Percentiles rank a stretch among this genome's conserved stretches.
These are phyloP conservation scores for Rubroshorea leprosula DNA, from an alignment of 345 rosid genomes.

Conservation along the genomic window DNA sequence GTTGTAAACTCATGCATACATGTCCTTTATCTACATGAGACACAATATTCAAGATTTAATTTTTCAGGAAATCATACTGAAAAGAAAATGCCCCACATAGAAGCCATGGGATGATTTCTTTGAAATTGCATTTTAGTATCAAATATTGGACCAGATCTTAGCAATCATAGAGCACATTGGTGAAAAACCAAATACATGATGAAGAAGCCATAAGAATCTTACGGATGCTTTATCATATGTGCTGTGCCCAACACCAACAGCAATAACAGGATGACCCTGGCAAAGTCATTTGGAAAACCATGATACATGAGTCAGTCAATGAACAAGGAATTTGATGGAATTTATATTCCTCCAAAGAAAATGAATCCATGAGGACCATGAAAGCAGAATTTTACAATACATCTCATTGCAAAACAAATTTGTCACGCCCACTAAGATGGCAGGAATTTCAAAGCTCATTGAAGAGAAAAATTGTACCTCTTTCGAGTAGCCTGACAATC, in stretches of 20 bases:
- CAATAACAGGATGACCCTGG: constrained; percentile 94
- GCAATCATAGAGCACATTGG: background rate
- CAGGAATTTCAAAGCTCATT: background rate
- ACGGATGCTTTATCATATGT: constrained; percentile 94
- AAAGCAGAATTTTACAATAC: background rate
- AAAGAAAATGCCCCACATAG: too few relatives aligned
- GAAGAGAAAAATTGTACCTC: constrained; percentile 65
- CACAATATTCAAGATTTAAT: too few relatives aligned
- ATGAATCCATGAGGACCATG: background rate
- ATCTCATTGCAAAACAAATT: background rate
- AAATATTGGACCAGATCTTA: background rate
- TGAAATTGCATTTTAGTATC: background rate
- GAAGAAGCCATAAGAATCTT: constrained; percentile 21
- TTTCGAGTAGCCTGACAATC: constrained; percentile 85
- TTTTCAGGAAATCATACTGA: too few relatives aligned
- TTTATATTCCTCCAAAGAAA: background rate
- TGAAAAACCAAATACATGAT: constrained; percentile 14
- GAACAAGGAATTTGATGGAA: constrained; percentile 10
- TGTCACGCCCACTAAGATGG: background rate
- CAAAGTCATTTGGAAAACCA: constrained; percentile 4
- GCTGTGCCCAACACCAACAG: constrained; percentile 85
- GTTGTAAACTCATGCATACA: too few relatives aligned
- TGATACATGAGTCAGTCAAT: background rate
- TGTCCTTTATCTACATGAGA: too few relatives aligned
- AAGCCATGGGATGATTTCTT: too few relatives aligned